Percentiles rank a stretch among this genome's conserved stretches.
Evolutionary conservation across 306 rosid species (phyloP).

Genomic region (Prunus salicina): DNA sequence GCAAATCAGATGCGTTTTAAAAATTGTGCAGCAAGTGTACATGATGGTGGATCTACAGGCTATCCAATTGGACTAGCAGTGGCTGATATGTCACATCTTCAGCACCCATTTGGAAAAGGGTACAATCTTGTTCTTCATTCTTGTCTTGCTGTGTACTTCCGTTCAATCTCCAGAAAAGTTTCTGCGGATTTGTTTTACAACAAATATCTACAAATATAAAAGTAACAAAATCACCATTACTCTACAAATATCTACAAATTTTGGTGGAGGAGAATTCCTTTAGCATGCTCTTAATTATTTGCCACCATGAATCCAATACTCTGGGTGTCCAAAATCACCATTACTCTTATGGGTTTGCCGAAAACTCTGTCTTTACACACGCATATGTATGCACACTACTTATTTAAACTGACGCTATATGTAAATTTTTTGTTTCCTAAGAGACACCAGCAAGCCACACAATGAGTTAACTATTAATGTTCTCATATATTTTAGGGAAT

Average conservation of each 20-base stretch:
- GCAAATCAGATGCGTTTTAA: conserved; percentile 31
- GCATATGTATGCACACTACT: neutral
- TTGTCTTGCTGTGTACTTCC: neutral
- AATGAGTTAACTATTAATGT: neutral
- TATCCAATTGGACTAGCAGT: conserved; percentile 46
- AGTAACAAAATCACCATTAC: neutral
- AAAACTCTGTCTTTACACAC: neutral
- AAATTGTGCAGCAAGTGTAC: conserved; percentile 24
- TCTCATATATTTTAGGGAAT: neutral
- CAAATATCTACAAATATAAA: neutral
- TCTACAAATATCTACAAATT: neutral
- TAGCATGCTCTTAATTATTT: conserved; percentile 5
- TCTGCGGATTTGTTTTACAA: neutral
- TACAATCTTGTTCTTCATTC: conserved; percentile 30
- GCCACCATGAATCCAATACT: conserved; percentile 7
- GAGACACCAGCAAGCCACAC: neutral
- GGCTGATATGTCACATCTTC: conserved; percentile 57
- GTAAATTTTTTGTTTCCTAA: neutral
- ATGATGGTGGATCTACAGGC: conserved; percentile 31
- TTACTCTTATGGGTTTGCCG: neutral
- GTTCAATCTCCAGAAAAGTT: neutral
- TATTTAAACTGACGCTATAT: neutral
- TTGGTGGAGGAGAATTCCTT: conserved; percentile 23
- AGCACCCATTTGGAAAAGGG: conserved; percentile 80
- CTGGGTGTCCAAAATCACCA: conserved; percentile 4